Evolutionary conservation across 192 early-diverging fungal genomes (phyloP).

Genomic region (Gamsiella multidivaricata): DNA sequence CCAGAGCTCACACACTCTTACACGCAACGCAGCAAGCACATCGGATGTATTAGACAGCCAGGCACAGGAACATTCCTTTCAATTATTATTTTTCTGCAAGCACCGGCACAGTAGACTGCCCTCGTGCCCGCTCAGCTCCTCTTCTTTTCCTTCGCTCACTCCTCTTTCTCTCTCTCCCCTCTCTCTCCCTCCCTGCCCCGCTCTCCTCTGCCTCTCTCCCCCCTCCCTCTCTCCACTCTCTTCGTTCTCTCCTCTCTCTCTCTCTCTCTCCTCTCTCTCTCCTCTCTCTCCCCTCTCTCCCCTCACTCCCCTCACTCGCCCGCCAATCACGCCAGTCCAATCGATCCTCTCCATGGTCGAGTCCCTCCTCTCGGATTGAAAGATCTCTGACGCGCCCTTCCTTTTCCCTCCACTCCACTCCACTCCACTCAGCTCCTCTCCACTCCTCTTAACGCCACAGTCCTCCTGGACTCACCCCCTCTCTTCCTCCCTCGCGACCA

Average conservation of each 20-base stretch:
- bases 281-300: not conserved
- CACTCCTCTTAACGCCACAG: not conserved
- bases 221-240: not conserved
- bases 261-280: slow-evolving; percentile 2
- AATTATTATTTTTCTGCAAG: no score
- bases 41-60: no score
- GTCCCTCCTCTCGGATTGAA: slow-evolving; percentile 30
- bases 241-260: not conserved
- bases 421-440: not conserved
- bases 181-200: not conserved
- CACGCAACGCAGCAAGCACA: no score
- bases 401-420: not conserved
- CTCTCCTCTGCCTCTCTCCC: not conserved
- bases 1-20: no score
- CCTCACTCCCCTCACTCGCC: not conserved
- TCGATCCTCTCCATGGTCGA: not conserved
- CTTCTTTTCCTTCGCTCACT: not conserved
- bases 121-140: no score
- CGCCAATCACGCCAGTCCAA: not conserved
- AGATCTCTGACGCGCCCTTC: slow-evolving; percentile 26
- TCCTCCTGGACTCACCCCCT: not conserved
- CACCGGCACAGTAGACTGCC: no score
- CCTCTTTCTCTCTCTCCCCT: not conserved
- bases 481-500: not conserved
- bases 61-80: no score